A percentile compares a stretch with the other conserved stretches of the same genome.
Evolutionary conservation across 2,329 filamentous ascomycete genomes (phyloP).

Genomic region (Sporothrix schenckii): DNA sequence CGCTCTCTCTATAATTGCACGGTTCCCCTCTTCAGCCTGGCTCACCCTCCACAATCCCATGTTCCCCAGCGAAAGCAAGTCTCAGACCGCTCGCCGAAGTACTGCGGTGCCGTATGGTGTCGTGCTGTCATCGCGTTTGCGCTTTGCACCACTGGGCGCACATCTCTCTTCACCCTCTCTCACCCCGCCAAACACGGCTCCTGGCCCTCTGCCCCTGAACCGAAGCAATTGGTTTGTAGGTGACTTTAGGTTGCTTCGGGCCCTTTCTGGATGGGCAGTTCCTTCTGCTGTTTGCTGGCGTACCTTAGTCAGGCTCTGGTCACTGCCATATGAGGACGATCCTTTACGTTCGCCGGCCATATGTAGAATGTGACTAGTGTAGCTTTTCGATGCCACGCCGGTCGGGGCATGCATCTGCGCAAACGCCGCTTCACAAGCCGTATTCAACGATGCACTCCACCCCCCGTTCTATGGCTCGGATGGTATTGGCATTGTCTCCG

Average conservation of each 20-base stretch:
- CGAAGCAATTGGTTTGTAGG: background rate
- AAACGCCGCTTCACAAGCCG: background rate
- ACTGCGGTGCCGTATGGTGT: background rate
- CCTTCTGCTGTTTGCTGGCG: background rate
- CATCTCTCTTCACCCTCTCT: background rate
- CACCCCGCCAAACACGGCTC: background rate
- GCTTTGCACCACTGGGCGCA: constrained; percentile 3
- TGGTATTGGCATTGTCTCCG: background rate
- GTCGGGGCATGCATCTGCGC: background rate
- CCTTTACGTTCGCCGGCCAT: background rate
- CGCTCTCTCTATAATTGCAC: no score
- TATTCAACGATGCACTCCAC: background rate
- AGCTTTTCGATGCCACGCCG: background rate
- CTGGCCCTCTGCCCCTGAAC: background rate
- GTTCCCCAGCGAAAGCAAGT: background rate
- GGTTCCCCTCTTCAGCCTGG: background rate
- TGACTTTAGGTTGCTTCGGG: background rate
- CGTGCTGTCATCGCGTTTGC: constrained; percentile 19
- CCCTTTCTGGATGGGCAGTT: background rate
- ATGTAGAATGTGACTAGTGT: background rate
- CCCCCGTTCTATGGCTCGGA: constrained; percentile 11
- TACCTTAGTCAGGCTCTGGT: background rate
- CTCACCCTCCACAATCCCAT: no score
- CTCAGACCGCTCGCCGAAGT: background rate
- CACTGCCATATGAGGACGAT: background rate